Evolutionary conservation across 2,329 filamentous ascomycete species (phyloP).

Genomic region (Cytospora mali): DNA sequence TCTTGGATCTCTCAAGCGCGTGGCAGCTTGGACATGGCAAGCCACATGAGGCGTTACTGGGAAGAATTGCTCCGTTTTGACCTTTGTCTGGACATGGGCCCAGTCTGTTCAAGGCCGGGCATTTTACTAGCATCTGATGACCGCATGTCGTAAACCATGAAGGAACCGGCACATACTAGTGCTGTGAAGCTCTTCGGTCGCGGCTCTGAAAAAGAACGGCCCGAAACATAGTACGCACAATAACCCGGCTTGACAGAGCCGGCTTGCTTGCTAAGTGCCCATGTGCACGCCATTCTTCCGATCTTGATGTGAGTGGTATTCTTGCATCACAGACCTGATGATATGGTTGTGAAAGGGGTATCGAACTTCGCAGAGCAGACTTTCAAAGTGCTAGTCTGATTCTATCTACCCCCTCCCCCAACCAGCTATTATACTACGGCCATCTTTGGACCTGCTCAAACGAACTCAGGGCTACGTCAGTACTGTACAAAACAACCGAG

Average conservation of each 20-base stretch:
- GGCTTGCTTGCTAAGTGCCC: background rate
- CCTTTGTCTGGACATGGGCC: too few species aligned
- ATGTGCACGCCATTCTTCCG: background rate
- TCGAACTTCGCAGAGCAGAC: too few species aligned
- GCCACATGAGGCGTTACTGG: background rate
- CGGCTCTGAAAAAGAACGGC: background rate
- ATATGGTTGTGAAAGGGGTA: too few species aligned
- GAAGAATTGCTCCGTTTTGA: background rate
- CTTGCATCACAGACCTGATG: too few species aligned
- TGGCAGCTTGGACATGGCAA: background rate
- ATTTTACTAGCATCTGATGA: background rate
- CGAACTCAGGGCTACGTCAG: too few species aligned
- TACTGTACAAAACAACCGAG: background rate
- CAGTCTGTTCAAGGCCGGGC: background rate
- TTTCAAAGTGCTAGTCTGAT: too few species aligned
- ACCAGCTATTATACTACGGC: too few species aligned
- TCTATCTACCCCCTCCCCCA: too few species aligned
- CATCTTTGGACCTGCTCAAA: too few species aligned
- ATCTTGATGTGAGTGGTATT: background rate
- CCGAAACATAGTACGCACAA: background rate
- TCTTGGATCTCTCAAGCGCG: background rate
- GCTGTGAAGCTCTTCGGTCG: background rate
- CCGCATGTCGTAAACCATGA: background rate
- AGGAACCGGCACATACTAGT: background rate
- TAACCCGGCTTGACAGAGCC: background rate